Conservation (phyloP, 2,329 filamentous ascomycete genomes). For the Cadophora sp. region DNA sequence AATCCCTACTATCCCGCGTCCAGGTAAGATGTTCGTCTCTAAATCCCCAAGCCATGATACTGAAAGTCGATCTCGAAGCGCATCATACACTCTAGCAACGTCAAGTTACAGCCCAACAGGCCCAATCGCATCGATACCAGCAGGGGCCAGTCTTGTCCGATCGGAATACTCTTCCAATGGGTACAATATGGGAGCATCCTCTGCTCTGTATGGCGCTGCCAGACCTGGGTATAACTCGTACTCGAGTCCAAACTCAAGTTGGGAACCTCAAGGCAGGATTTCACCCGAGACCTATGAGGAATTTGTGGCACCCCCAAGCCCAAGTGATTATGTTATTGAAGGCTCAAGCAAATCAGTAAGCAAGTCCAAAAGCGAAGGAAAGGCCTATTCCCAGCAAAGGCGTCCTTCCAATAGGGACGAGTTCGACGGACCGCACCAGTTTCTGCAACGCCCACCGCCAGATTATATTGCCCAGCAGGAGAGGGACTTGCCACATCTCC, state of each 20-base stretch:
- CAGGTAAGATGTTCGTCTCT: no score
- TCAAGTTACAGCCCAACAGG: constrained; percentile 42
- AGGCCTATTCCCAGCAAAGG: constrained; percentile 60
- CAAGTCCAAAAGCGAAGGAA: constrained; percentile 56
- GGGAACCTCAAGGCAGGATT: constrained; percentile 44
- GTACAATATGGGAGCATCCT: constrained; percentile 41
- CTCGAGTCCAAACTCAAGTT: constrained; percentile 40
- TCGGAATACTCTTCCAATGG: constrained; percentile 43
- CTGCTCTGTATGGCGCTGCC: constrained; percentile 42
- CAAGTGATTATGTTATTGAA: constrained; percentile 67
- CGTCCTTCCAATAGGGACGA: constrained; percentile 84
- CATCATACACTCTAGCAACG: constrained; percentile 39
- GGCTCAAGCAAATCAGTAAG: constrained; percentile 52
- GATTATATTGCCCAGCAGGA: constrained; percentile 79
- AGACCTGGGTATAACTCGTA: constrained; percentile 43
- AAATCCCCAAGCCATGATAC: no score
- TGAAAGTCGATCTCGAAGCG: constrained; percentile 42
- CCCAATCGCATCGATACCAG: constrained; percentile 25
- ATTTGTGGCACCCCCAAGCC: no score
- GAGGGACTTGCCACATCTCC: no score
- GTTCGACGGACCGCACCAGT: constrained; percentile 87
- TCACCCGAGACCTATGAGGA: constrained; percentile 46
- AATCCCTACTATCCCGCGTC: no score
- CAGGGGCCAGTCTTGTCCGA: constrained; percentile 37
- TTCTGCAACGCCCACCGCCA: constrained; percentile 74